Base-by-base conservation (phyloP, 1,284 basidiomycete genomes). In the Cutaneotrichosporon dermatis region DNA sequence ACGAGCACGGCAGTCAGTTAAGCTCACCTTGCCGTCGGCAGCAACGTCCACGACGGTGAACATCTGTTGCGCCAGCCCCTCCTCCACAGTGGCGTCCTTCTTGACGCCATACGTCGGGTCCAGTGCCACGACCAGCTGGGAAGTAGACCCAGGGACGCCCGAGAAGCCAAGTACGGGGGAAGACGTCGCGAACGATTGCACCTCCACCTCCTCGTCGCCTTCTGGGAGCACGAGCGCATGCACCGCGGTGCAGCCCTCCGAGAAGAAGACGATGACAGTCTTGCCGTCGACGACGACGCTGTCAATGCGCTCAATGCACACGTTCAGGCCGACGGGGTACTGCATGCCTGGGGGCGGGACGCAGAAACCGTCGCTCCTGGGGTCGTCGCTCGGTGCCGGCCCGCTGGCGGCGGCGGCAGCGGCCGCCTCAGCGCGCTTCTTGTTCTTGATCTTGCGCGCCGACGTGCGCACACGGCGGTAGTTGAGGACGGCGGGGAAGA, bases 401-500 rank as follows among this genome's bases (percentile, higher is more conserved):
- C 39, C 43, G 16, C 35, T 70, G 44, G 68, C 75, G 55, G 75
- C 37, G 25, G 16, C 51, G 3, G 35, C 43, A 33, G 42, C 43
- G 25, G 36, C 50, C 8, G 36, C 50, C 54, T 61, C 58, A 7
- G 50, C 50, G 25, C 50, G 50, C 42, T 76, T 70, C 53, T 59
- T 59, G 39, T 51, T 54, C 65, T 71, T 70, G n/a, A 63, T 51
- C 51, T 64, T 62, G 48, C 78, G 64, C 62, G 75, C 60, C 2
- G 65, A 55, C 10, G 71, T 68, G 34, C 72, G 58, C 8, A 89
- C 83, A 45, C 77, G 81, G 49, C 92, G 83, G 65, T 83, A 86
- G 0, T 86, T 85, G 57, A 83, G 80, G 4, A 90, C 83, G 0
- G 74, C 69, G 1, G 84, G 79, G 52, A 79, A 76, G 35, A 93